Evolutionary conservation across 177 flowering plant genomes (phyloP).

Genomic region (Vitis hybrid): DNA sequence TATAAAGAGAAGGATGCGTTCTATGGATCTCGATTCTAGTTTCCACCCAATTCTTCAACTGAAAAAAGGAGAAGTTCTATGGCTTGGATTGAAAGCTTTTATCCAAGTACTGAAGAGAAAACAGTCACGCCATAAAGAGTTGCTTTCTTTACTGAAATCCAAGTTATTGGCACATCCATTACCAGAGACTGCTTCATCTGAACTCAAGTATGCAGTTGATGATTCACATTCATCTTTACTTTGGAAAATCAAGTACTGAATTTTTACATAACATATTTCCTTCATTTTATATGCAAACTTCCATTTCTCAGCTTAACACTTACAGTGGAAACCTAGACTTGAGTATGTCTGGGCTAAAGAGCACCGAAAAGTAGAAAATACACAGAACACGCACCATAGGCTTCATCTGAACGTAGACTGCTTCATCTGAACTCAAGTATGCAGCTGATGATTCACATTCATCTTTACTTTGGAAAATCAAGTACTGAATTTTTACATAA

Average conservation of each 20-base stretch:
- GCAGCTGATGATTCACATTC: conserved; percentile 68
- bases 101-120: conserved; percentile 58
- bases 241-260: conserved; percentile 74
- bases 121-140: conserved; percentile 47
- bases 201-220: conserved; percentile 58
- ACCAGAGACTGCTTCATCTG: conserved; percentile 20
- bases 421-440: conserved; percentile 41
- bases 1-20: conserved; percentile 52
- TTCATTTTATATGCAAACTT: too few relatives aligned
- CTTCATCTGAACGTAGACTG: conserved; percentile 24
- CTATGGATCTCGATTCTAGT: conserved; percentile 17
- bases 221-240: conserved; percentile 61
- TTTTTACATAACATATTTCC: too few relatives aligned
- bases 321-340: too few relatives aligned
- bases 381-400: too few relatives aligned
- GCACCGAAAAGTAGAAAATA: too few relatives aligned
- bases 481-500: conserved; percentile 32
- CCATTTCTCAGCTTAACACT: too few relatives aligned
- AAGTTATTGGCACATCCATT: conserved; percentile 27
- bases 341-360: too few relatives aligned
- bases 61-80: conserved; percentile 52
- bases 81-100: conserved; percentile 85
- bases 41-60: conserved; percentile 44
- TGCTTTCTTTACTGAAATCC: conserved; percentile 46
- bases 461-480: conserved; percentile 74